These are phyloP conservation scores for Thecaphora thlaspeos DNA, from an alignment of 1,284 basidiomycete species.

Conservation along the genomic window DNA sequence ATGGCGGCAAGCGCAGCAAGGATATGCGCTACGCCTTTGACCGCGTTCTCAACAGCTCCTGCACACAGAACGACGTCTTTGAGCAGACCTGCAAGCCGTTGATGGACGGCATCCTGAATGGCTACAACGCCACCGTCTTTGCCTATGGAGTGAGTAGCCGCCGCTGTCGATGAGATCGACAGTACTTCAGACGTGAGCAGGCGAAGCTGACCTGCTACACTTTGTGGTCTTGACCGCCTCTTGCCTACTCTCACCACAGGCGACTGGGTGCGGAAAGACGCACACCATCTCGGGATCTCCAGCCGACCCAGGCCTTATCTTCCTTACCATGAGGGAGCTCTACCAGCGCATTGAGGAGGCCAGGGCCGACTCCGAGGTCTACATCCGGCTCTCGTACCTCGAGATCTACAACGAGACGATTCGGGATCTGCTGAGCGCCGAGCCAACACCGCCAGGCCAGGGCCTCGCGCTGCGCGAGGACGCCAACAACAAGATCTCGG, in stretches of 20 bases:
- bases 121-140: constrained; percentile 57
- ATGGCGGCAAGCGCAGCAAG: constrained; percentile 28
- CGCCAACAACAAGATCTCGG: constrained; percentile 52
- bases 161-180: too few species aligned
- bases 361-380: constrained; percentile 45
- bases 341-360: constrained; percentile 52
- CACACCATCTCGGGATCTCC: constrained; percentile 56
- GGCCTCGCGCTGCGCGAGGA: constrained; percentile 54
- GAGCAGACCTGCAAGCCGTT: constrained; percentile 51
- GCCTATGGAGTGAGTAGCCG: constrained; percentile 55
- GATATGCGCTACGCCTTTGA: constrained; percentile 57
- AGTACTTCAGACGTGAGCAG: too few species aligned
- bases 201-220: too few species aligned
- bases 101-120: constrained; percentile 51
- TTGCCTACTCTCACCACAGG: too few species aligned
- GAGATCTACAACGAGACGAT: constrained; percentile 58
- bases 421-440: constrained; percentile 50
- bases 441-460: constrained; percentile 50
- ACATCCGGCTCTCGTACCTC: constrained; percentile 54
- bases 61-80: constrained; percentile 50
- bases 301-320: constrained; percentile 55
- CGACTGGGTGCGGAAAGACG: constrained; percentile 57
- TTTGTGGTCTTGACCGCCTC: too few species aligned
- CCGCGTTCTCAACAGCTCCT: constrained; percentile 49
- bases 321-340: constrained; percentile 56